Conservation (phyloP, 306 rosid genomes). For the Parietaria judaica region DNA sequence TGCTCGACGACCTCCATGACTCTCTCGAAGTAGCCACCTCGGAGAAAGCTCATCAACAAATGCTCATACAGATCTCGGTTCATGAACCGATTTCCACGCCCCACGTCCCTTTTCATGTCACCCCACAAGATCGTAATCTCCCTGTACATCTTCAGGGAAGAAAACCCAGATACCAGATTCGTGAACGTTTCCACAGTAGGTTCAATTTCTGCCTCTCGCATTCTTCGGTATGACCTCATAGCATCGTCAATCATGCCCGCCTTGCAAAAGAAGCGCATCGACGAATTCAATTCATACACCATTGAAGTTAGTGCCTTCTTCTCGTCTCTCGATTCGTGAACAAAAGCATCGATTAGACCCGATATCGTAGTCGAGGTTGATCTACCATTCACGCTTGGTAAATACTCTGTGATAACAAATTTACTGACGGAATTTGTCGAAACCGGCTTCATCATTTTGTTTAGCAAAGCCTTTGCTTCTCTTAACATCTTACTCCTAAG, state of each 20-base stretch:
- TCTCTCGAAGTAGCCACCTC: constrained; percentile 91
- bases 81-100: constrained; percentile 23
- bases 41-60: constrained; percentile 55
- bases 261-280: constrained; percentile 68
- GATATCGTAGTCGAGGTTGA: constrained; percentile 18
- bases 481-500: constrained; percentile 41
- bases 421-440: constrained; percentile 27
- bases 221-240: constrained; percentile 58
- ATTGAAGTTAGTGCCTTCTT: constrained; percentile 14
- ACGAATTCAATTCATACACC: constrained; percentile 55
- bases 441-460: constrained; percentile 46
- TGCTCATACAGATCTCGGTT: constrained; percentile 62
- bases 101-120: constrained; percentile 67
- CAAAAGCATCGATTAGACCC: constrained; percentile 39
- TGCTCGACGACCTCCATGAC: constrained; percentile 65
- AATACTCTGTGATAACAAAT: constrained; percentile 19
- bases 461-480: constrained; percentile 62
- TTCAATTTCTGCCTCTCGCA: constrained; percentile 44
- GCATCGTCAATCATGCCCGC: constrained; percentile 85
- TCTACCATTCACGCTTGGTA: constrained; percentile 6
- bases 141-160: constrained; percentile 62
- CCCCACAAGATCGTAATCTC: constrained; percentile 80
- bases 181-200: constrained; percentile 55
- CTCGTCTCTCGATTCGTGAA: constrained; percentile 36
- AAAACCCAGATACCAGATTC: constrained; percentile 41